phyloP scores from a whole-genome alignment of 2,329 filamentous ascomycete species.

The Calonectria multiphialidica region DNA sequence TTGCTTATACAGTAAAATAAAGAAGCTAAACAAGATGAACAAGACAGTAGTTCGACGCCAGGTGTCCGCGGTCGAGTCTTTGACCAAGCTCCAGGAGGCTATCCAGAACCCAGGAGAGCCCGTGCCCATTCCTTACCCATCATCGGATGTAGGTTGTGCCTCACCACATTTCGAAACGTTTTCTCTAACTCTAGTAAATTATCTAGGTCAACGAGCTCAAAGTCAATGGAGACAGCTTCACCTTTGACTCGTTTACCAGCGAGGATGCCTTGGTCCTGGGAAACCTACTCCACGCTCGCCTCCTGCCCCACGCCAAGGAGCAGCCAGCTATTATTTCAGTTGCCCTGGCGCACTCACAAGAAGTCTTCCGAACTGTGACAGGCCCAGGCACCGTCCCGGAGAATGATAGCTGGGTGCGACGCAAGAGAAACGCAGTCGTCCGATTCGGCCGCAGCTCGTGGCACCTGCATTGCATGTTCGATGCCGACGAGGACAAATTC shows the following conservation, averaged over 20 bases:
- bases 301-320: slow-evolving; percentile 60
- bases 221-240: slow-evolving; percentile 56
- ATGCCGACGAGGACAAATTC: slow-evolving; percentile 74
- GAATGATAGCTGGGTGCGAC: slow-evolving; percentile 76
- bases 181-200: not conserved
- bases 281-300: slow-evolving; percentile 72
- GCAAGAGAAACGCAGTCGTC: slow-evolving; percentile 80
- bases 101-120: slow-evolving; percentile 25
- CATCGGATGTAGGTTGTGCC: slow-evolving; percentile 32
- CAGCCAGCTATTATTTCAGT: slow-evolving; percentile 73
- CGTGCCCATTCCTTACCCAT: slow-evolving; percentile 30
- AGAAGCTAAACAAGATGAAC: slow-evolving; percentile 25
- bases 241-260: slow-evolving; percentile 68
- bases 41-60: slow-evolving; percentile 30
- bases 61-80: slow-evolving; percentile 17
- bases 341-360: slow-evolving; percentile 67
- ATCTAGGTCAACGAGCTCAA: slow-evolving; percentile 45
- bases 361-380: slow-evolving; percentile 78
- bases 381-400: slow-evolving; percentile 77
- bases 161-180: too few relatives aligned
- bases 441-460: slow-evolving; percentile 79
- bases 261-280: slow-evolving; percentile 76
- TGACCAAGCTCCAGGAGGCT: slow-evolving; percentile 37
- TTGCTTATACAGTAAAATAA: not conserved
- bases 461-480: slow-evolving; percentile 77